Evolutionary conservation across 208 protist genomes (phyloP), one percentile per base, ranked within the genome.

Genomic region (Crithidia acanthocephali): DNA sequence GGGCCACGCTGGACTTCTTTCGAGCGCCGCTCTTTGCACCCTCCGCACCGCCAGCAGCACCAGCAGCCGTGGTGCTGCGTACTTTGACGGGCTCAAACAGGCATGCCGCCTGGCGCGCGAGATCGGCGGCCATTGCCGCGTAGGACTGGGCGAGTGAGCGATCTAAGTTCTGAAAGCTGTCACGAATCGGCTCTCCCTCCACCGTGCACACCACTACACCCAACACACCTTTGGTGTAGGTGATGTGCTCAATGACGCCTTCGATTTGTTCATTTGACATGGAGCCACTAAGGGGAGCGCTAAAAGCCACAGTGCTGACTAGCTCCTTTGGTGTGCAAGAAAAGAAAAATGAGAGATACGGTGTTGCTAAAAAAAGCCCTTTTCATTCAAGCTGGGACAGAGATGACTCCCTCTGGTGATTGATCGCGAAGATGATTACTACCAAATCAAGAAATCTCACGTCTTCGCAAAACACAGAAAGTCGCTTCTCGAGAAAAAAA

Each of bases 131-230:
- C 77, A 87, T 81, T 10, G 64, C 57, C 10, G 85, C 78, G 58
- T 93, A 91, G 30, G 72, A 59, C 32, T 84, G 72, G 20, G 88
- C 87, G 35, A 71, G 47, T 27, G 70, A 84, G 37, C 91, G 80
- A 76, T 96, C 91, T n/a, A 96, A 71, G 37, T 81, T 83, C 42
- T 93, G 85, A 69, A 96, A 96, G 61, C 74, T 94, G 58, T 96
- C 91, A 20, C 91, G 84, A 40, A 96, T 91, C 6, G 88, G 87
- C 20, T 81, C 70, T 22, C 91, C 91, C 11, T 92, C 85, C 0
- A 65, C 33, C 44, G 77, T 91, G 74, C 91, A 96, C 37, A 96
- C 80, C 50, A 96, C 84, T 18, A 81, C 85, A n/a, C 88, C 91
- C 0, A 89, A 13, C 7, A 96, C 91, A 13, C 91, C 91, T 53